Base-by-base conservation (phyloP, 371 early-diverging fungal species). In the Mucor indicus region DNA sequence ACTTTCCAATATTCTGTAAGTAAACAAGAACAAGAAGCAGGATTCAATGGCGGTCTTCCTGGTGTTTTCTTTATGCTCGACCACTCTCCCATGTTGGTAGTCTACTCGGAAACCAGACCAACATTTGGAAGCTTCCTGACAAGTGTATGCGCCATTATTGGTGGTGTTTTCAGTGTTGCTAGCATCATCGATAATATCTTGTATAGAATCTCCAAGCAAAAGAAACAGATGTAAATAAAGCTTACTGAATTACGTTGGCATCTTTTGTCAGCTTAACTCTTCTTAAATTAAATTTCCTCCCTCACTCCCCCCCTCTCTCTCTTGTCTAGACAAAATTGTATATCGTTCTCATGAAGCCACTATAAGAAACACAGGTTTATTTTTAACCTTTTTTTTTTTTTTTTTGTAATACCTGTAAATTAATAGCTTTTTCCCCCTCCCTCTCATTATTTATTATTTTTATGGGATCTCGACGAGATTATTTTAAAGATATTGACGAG, bases 1-100 rank as follows among this genome's bases (percentile, higher is more conserved):
- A 92, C 97, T 2, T 95, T 94, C 68, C 96, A 96, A 71, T 96
- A 90, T 64, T 90, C 95, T 22, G 94, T 86, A 13, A 98, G 96
- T 7, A 90, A 93, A 60, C 90, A 92, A 62, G 83, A 85, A 49
- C 75, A 77, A 45, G 46, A 61, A 44, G 51, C 66, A 17, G 43
- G 25, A n/a, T 33, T 53, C 27, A 22, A 60, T 6, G 65, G 59
- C 20, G 81, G 83, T n/a, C 62, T 86, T 45, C 85, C 88, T 55
- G 85, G 83, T 70, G 85, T 98, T 15, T 95, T 93, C 64, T 91
- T 98, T 67, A 85, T 90, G 67, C 91, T 84, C 64, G 96, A 98
- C 27, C 95, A 96, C 60, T 95, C 97, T 12, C 97, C 98, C 4
- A 95, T 98, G 95, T 75, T 88, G 23, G 87, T 98, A 25, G 81